Conservation (phyloP, 2,329 filamentous ascomycete genomes). For the Coniella vitis region DNA sequence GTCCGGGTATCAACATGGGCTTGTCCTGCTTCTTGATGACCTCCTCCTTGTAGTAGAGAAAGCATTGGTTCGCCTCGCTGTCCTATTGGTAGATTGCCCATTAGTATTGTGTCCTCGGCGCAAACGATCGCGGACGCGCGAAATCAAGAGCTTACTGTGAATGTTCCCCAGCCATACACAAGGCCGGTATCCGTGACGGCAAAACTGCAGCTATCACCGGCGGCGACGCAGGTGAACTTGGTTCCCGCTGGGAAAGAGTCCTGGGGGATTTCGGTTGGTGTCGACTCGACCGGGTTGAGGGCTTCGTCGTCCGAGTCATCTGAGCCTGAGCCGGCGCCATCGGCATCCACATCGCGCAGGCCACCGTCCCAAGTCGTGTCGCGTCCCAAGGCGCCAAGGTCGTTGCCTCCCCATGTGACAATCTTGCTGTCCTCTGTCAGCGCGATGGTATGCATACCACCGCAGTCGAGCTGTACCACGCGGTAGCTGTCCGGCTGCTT, state of each 20-base stretch:
- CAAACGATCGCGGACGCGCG: background rate
- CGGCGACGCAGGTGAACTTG: constrained; percentile 50
- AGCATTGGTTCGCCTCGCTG: constrained; percentile 15
- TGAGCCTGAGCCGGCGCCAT: constrained; percentile 65
- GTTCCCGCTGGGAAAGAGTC: constrained; percentile 46
- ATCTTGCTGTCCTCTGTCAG: constrained; percentile 61
- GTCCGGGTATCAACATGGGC: constrained; percentile 41
- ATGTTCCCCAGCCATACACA: constrained; percentile 62
- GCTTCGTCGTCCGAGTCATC: constrained; percentile 42
- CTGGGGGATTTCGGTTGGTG: constrained; percentile 46
- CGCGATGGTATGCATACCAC: constrained; percentile 62
- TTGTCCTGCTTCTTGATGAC: constrained; percentile 19
- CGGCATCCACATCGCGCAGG: constrained; percentile 37
- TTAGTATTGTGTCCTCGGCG: constrained; percentile 1
- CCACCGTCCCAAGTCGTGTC: constrained; percentile 52
- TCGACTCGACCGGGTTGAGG: constrained; percentile 55
- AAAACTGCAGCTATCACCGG: constrained; percentile 55
- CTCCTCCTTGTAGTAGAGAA: constrained; percentile 16
- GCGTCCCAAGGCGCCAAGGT: constrained; percentile 59
- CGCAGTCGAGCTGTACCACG: constrained; percentile 54
- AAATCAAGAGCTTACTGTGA: constrained; percentile 40
- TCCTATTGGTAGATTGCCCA: constrained; percentile 14
- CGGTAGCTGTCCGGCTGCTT: constrained; percentile 13
- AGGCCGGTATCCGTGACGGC: constrained; percentile 54
- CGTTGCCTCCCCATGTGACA: constrained; percentile 65